Evolutionary conservation across 257 asterid genomes (phyloP).

Genomic region (Cinchona pubescens): DNA sequence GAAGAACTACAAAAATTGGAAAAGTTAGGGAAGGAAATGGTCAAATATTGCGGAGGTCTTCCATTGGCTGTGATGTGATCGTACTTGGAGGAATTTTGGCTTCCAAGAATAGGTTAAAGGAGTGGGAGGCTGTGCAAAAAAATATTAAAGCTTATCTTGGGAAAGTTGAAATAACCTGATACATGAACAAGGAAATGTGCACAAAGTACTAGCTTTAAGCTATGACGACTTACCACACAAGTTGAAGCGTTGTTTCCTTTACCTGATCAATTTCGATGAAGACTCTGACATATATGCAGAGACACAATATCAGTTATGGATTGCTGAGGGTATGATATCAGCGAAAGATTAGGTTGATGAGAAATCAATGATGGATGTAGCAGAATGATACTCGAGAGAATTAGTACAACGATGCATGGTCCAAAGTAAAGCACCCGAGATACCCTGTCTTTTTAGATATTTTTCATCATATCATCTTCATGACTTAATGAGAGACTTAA

Average conservation of each 20-base stretch:
- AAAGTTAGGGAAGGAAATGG: slow-evolving; percentile 22
- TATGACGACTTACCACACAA: background rate
- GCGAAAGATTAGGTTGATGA: background rate
- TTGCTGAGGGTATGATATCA: slow-evolving; percentile 8
- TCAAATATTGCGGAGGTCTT: too few species aligned
- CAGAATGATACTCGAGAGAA: slow-evolving; percentile 1
- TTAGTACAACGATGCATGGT: slow-evolving; percentile 7
- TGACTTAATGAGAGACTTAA: slow-evolving; percentile 9
- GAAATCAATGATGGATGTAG: slow-evolving; percentile 10
- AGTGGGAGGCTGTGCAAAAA: background rate
- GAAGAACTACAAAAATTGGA: slow-evolving; percentile 25
- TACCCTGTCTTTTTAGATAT: background rate
- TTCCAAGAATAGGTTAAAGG: too few species aligned
- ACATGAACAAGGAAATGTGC: background rate
- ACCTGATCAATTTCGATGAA: background rate
- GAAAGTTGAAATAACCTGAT: too few species aligned
- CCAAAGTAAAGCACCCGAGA: background rate
- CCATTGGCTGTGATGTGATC: too few species aligned
- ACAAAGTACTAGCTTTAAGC: background rate
- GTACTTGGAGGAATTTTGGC: too few species aligned
- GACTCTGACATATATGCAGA: slow-evolving; percentile 1
- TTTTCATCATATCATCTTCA: background rate
- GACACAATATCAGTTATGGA: background rate
- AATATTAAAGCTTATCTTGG: background rate
- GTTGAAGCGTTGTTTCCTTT: slow-evolving; percentile 7